A percentile compares a stretch with the other conserved stretches of the same genome.
These are phyloP conservation scores for Tricholoma saponaceum DNA, from an alignment of 768 basidiomycete genomes.

Conservation along the genomic window DNA sequence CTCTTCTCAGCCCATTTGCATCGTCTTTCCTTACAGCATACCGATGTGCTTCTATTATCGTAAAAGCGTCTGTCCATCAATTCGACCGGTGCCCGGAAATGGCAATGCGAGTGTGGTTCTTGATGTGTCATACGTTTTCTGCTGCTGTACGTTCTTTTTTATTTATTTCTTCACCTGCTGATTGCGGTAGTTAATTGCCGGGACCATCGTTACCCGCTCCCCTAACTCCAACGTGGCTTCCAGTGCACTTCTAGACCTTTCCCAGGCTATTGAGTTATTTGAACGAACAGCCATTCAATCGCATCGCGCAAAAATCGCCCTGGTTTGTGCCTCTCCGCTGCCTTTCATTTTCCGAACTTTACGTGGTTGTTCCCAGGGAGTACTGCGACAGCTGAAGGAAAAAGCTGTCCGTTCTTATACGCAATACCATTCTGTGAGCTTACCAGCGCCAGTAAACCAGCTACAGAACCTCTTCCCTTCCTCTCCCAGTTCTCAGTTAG, in stretches of 20 bases:
- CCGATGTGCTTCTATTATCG: slow-evolving; percentile 46
- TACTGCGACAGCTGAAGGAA: slow-evolving; percentile 42
- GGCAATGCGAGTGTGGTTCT: slow-evolving; percentile 47
- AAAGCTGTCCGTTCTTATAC: slow-evolving; percentile 37
- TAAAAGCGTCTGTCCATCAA: slow-evolving; percentile 45
- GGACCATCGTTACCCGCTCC: slow-evolving; percentile 55
- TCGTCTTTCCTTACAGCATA: slow-evolving; percentile 55
- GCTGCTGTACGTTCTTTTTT: slow-evolving; percentile 34
- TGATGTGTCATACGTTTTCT: slow-evolving; percentile 47
- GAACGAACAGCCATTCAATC: slow-evolving; percentile 40
- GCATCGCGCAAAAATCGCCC: slow-evolving; percentile 41
- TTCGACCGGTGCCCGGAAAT: slow-evolving; percentile 44
- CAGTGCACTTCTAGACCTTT: slow-evolving; percentile 46
- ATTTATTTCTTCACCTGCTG: background rate
- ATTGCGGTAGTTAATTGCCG: slow-evolving; percentile 45
- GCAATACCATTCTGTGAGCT: slow-evolving; percentile 17
- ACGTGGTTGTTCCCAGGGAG: slow-evolving; percentile 25
- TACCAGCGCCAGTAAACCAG: slow-evolving; percentile 5
- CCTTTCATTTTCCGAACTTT: background rate
- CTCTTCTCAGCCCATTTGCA: slow-evolving; percentile 50
- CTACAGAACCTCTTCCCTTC: slow-evolving; percentile 1
- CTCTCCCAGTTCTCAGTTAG: slow-evolving; percentile 2
- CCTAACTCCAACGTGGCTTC: slow-evolving; percentile 47
- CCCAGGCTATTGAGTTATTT: slow-evolving; percentile 42
- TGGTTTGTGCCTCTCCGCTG: slow-evolving; percentile 26